Conservation (phyloP, 371 early-diverging fungal genomes). For the Racocetra persica region DNA sequence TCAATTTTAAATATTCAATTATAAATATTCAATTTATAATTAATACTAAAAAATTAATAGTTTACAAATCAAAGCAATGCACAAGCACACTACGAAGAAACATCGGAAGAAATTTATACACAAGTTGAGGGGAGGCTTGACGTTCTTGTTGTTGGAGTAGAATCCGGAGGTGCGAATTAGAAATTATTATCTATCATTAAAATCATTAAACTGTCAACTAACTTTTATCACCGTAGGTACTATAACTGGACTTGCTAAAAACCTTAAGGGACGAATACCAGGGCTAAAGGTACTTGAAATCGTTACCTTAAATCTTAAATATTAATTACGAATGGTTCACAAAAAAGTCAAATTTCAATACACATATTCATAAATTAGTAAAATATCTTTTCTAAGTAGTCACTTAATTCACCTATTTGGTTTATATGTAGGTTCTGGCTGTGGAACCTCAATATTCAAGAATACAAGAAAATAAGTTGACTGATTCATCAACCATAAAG, state of each 20-base stretch:
- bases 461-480: conserved; percentile 50
- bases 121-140: conserved; percentile 66
- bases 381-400: not conserved
- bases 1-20: not conserved
- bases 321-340: too few species aligned
- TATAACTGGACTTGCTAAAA: conserved; percentile 67
- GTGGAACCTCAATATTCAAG: conserved; percentile 77
- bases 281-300: conserved; percentile 56
- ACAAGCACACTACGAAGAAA: conserved; percentile 50
- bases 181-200: not conserved
- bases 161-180: conserved; percentile 61
- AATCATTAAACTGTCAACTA: too few species aligned
- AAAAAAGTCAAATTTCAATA: not conserved
- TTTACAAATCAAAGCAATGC: conserved; percentile 47
- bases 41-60: conserved; percentile 13
- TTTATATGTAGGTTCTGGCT: conserved; percentile 59
- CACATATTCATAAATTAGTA: not conserved
- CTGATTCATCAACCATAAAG: conserved; percentile 17
- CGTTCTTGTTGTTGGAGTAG: conserved; percentile 75
- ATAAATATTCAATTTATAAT: not conserved
- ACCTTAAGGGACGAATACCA: conserved; percentile 63
- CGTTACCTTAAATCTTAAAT: not conserved
- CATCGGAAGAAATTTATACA: conserved; percentile 74
- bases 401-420: too few species aligned
- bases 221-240: conserved; percentile 45